These are phyloP conservation scores for Dictyophora rubrovolvata DNA, from an alignment of 768 basidiomycete species.

Conservation along the genomic window DNA sequence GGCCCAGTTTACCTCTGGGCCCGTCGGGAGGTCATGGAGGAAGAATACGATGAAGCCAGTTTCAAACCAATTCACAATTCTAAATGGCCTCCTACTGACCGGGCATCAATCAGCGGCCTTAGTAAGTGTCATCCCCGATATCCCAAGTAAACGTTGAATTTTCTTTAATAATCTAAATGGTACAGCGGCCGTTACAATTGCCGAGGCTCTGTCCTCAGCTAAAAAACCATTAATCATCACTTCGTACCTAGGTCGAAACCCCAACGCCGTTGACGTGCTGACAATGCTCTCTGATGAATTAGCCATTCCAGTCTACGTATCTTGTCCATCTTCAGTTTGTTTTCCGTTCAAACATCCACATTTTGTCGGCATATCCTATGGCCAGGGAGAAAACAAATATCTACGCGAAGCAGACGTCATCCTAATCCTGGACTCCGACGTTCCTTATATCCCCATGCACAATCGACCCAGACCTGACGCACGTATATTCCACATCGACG, in stretches of 20 bases:
- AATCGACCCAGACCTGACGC: slow-evolving; percentile 31
- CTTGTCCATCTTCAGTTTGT: slow-evolving; percentile 41
- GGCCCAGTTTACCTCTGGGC: slow-evolving; percentile 71
- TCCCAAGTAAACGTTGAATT: too few relatives aligned
- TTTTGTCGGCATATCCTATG: slow-evolving; percentile 43
- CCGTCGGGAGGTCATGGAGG: slow-evolving; percentile 60
- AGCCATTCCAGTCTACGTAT: slow-evolving; percentile 42
- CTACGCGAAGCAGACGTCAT: slow-evolving; percentile 51
- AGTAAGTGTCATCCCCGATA: slow-evolving; percentile 22
- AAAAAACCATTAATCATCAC: slow-evolving; percentile 54
- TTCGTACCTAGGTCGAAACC: slow-evolving; percentile 50
- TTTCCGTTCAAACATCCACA: slow-evolving; percentile 48
- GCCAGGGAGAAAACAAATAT: slow-evolving; percentile 34
- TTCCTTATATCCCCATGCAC: slow-evolving; percentile 53
- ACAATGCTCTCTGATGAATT: slow-evolving; percentile 38
- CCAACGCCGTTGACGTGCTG: slow-evolving; percentile 35
- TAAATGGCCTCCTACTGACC: slow-evolving; percentile 45
- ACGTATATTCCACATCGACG: slow-evolving; percentile 49
- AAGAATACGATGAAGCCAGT: slow-evolving; percentile 37
- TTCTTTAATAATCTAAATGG: slow-evolving; percentile 14
- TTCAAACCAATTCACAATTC: slow-evolving; percentile 22
- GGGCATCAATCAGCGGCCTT: slow-evolving; percentile 33
- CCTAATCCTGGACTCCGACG: slow-evolving; percentile 52
- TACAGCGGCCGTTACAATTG: slow-evolving; percentile 29
- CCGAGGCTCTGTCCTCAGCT: slow-evolving; percentile 38